A percentile compares a stretch with the other conserved stretches of the same genome.
Evolutionary conservation across 352 stramenopile genomes (phyloP).

Genomic region (Albugo candida): DNA sequence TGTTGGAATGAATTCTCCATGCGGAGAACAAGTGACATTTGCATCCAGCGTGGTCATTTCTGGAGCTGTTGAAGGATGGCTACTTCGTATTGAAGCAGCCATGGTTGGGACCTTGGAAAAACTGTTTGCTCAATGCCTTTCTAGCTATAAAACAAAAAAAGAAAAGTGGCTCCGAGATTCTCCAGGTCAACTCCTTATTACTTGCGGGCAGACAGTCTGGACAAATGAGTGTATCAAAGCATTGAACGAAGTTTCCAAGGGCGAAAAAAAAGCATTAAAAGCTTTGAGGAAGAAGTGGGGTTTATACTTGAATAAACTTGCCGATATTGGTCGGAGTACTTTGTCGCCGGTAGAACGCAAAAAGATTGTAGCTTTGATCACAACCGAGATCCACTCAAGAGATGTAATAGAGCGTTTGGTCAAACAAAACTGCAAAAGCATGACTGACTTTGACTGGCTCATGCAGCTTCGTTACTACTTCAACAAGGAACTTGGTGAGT

Average conservation of each 20-base stretch:
- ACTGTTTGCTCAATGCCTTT: slow-evolving; percentile 63
- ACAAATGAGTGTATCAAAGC: slow-evolving; percentile 88
- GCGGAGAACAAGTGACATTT: slow-evolving; percentile 74
- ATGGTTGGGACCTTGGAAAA: slow-evolving; percentile 79
- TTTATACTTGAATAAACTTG: slow-evolving; percentile 86
- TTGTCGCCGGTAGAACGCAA: slow-evolving; percentile 81
- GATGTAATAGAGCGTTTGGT: slow-evolving; percentile 89
- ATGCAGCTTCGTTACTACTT: slow-evolving; percentile 80
- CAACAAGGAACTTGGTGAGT: slow-evolving; percentile 65
- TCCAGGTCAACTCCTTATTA: slow-evolving; percentile 84
- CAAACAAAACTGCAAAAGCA: slow-evolving; percentile 83
- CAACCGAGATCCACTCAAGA: slow-evolving; percentile 92
- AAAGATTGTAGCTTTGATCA: slow-evolving; percentile 94
- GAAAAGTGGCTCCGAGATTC: slow-evolving; percentile 92
- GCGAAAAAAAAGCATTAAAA: slow-evolving; percentile 83
- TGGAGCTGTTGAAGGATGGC: slow-evolving; percentile 81
- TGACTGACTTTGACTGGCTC: slow-evolving; percentile 84
- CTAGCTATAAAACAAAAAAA: slow-evolving; percentile 84
- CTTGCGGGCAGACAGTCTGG: slow-evolving; percentile 82
- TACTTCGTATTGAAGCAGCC: slow-evolving; percentile 58
- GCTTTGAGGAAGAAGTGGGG: slow-evolving; percentile 89
- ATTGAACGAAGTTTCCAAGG: slow-evolving; percentile 75
- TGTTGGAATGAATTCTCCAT: slow-evolving; percentile 77
- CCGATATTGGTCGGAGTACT: slow-evolving; percentile 82
- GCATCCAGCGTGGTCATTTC: slow-evolving; percentile 74